Percentiles rank a stretch among this genome's conserved stretches.
These are phyloP conservation scores for Backusella luteola DNA, from an alignment of 192 early-diverging fungal species.

Conservation along the genomic window DNA sequence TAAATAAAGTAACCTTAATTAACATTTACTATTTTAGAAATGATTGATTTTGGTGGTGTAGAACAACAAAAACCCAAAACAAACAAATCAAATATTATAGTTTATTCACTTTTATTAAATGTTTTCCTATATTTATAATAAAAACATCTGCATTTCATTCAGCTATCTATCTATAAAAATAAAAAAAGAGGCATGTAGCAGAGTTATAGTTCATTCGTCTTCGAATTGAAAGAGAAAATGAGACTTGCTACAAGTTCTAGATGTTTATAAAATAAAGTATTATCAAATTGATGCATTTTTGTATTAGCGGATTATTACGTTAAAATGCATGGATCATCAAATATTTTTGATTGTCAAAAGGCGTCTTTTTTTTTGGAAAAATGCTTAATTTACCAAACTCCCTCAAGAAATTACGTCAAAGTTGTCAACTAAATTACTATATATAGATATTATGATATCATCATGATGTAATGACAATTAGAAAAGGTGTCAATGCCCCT, in stretches of 20 bases:
- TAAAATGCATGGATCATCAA: background rate
- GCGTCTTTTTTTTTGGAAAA: slow-evolving; percentile 1
- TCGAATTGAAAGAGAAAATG: no score
- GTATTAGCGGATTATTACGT: background rate
- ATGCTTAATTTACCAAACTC: background rate
- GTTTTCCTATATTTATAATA: no score
- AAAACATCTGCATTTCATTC: no score
- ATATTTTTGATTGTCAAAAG: background rate
- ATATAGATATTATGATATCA: background rate
- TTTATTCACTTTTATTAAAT: no score
- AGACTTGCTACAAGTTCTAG: no score
- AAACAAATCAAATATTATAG: background rate
- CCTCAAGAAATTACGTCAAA: background rate
- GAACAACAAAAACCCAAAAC: no score
- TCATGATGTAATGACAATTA: background rate
- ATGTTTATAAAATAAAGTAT: background rate
- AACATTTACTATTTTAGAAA: no score
- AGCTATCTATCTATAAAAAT: no score
- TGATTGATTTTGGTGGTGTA: no score
- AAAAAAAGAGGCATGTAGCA: no score
- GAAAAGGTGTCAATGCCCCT: background rate
- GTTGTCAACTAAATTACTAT: background rate
- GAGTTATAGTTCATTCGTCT: no score
- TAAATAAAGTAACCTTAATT: no score
- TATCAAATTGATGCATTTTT: background rate